These are phyloP conservation scores for Dujonia santamariae DNA, from an alignment of 1,139 yeast genomes.

Conservation along the genomic window DNA sequence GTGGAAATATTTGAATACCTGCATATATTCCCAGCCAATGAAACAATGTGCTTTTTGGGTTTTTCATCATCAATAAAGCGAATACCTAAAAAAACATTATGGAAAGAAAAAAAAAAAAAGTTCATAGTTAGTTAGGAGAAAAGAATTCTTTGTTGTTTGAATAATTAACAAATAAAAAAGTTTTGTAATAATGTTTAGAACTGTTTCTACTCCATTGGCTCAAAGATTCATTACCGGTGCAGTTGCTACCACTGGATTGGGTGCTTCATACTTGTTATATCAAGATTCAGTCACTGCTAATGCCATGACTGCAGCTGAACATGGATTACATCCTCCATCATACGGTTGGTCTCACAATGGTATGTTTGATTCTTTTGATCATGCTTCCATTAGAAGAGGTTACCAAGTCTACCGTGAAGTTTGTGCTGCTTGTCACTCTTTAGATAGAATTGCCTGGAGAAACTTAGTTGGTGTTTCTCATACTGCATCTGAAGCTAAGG, in stretches of 20 bases:
- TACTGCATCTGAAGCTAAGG: conserved; percentile 86
- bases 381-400: conserved; percentile 97
- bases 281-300: conserved; percentile 79
- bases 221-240: conserved; percentile 61
- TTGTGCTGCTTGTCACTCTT: conserved; percentile 98
- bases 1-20: conserved; percentile 5
- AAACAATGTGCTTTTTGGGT: conserved; percentile 6
- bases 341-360: conserved; percentile 95
- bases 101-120: not conserved
- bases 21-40: conserved; percentile 9
- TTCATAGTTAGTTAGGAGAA: not conserved
- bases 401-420: conserved; percentile 98
- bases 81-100: not conserved
- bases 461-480: conserved; percentile 96
- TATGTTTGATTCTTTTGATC: conserved; percentile 90
- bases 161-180: not conserved
- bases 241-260: conserved; percentile 64
- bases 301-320: conserved; percentile 99
- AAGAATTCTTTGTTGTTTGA: not conserved
- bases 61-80: conserved; percentile 7
- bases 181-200: conserved; percentile 22
- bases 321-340: conserved; percentile 94
- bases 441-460: conserved; percentile 98
- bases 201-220: conserved; percentile 33
- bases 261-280: conserved; percentile 74